These are phyloP conservation scores for Kuraishia hungarica DNA, from an alignment of 805 yeast genomes.

Conservation along the genomic window DNA sequence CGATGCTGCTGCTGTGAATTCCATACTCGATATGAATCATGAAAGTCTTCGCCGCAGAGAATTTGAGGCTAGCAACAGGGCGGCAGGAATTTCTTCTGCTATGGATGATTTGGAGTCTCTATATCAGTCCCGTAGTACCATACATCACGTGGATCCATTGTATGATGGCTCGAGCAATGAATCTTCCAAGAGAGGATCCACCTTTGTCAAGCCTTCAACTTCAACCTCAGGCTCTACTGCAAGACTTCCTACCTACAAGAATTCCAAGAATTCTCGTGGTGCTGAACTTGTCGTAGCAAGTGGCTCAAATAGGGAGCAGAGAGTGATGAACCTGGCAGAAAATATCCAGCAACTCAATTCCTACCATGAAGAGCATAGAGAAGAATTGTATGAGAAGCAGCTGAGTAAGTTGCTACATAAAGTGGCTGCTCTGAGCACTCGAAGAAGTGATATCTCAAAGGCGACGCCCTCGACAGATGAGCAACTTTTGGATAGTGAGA, in stretches of 20 bases:
- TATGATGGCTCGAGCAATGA: too few species aligned
- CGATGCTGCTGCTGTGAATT: background rate
- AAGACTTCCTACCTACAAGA: background rate
- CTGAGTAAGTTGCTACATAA: background rate
- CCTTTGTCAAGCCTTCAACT: too few species aligned
- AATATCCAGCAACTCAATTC: background rate
- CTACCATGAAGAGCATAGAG: background rate
- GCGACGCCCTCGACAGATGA: background rate
- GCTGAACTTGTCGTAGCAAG: background rate
- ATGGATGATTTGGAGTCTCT: background rate
- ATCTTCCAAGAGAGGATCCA: too few species aligned
- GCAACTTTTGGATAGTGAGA: constrained; percentile 8
- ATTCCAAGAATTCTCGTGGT: background rate
- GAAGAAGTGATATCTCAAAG: constrained; percentile 15
- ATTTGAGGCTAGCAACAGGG: background rate
- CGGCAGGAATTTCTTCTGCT: background rate
- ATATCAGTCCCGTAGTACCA: background rate
- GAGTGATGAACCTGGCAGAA: background rate
- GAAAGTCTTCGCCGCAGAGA: background rate
- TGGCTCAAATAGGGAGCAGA: background rate
- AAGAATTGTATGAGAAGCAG: background rate
- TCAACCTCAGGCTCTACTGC: too few species aligned
- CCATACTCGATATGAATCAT: background rate
- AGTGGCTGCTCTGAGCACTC: constrained; percentile 16
- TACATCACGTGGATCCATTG: too few species aligned